phyloP scores from a whole-genome alignment of 257 asterid species.

The Nicotiana obtusifolia region DNA sequence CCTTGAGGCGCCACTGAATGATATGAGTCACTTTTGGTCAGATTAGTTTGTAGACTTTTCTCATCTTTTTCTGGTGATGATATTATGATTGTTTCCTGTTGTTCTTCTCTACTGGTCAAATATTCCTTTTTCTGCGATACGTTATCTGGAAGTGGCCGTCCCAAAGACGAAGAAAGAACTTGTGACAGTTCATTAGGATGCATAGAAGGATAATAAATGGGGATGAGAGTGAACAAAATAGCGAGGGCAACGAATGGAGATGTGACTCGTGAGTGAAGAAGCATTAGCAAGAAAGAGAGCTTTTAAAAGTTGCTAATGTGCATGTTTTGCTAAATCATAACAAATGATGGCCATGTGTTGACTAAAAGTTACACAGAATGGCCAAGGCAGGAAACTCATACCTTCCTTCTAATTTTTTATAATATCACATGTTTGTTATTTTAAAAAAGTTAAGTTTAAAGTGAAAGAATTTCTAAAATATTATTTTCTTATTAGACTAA shows the following conservation, averaged over 20 bases:
- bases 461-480: too few relatives aligned
- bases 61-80: neutral
- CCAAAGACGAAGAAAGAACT: conserved; percentile 2
- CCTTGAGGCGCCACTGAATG: neutral
- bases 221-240: conserved; percentile 36
- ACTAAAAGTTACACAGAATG: neutral
- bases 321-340: neutral
- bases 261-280: neutral
- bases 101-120: neutral
- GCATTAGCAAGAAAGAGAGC: neutral
- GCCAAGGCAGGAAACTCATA: neutral
- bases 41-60: neutral
- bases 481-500: too few relatives aligned
- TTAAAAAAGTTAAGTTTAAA: too few relatives aligned
- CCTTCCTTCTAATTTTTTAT: too few relatives aligned
- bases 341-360: neutral
- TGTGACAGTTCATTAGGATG: neutral
- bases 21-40: neutral
- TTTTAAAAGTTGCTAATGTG: neutral
- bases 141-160: neutral
- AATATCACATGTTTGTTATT: too few relatives aligned
- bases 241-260: conserved; percentile 33
- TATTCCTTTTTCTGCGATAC: too few relatives aligned
- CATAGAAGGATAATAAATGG: conserved; percentile 35
- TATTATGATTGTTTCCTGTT: neutral